A percentile compares a stretch with the other conserved stretches of the same genome.
These are phyloP conservation scores for Hyphodiscus sp. DNA, from an alignment of 2,329 filamentous ascomycete species.

Conservation along the genomic window DNA sequence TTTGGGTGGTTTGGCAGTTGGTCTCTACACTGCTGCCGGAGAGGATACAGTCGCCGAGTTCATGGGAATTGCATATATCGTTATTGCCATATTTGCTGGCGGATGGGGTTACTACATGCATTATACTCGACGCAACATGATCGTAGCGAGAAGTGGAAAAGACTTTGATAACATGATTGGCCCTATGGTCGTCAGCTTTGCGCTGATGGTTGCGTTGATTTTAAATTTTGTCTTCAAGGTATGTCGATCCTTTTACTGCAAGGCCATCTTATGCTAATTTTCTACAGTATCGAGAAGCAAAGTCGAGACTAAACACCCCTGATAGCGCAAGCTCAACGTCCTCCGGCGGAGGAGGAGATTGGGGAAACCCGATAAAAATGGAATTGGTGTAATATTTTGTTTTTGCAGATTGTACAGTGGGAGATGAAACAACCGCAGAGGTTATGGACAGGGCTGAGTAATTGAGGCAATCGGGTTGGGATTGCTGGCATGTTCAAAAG, in stretches of 20 bases:
- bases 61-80: conserved; percentile 78
- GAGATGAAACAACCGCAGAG: too few relatives aligned
- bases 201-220: conserved; percentile 70
- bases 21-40: conserved; percentile 82
- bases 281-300: conserved; percentile 21
- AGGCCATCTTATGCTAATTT: not conserved
- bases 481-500: too few relatives aligned
- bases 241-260: conserved; percentile 11
- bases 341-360: not conserved
- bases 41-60: conserved; percentile 67
- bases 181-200: conserved; percentile 74
- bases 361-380: conserved; percentile 4
- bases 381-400: conserved; percentile 9
- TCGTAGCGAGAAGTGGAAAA: conserved; percentile 76
- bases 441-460: not conserved
- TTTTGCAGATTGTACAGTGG: too few relatives aligned
- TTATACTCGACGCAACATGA: conserved; percentile 68
- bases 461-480: too few relatives aligned
- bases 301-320: conserved; percentile 11
- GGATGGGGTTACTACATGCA: conserved; percentile 86
- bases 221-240: conserved; percentile 89
- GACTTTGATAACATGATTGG: conserved; percentile 89
- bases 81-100: conserved; percentile 75
- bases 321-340: conserved; percentile 7
- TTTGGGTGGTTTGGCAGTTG: conserved; percentile 75